Evolutionary conservation across 208 protist species (phyloP).

Genomic region (Trypanosoma congolense): DNA sequence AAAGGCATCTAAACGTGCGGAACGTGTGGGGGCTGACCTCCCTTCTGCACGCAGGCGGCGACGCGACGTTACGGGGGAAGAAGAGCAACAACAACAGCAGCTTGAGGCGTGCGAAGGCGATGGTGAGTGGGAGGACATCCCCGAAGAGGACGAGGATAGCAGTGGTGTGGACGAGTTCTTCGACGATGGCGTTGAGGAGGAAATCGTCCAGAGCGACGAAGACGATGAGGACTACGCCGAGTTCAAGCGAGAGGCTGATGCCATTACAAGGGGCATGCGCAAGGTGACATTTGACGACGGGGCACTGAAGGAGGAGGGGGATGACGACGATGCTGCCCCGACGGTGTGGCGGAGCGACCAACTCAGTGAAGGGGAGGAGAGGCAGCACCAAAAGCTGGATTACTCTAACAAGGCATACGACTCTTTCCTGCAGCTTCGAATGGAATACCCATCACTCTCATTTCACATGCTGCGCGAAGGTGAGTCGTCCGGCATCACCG

Average conservation of each 20-base stretch:
- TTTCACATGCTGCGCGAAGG: constrained; percentile 76
- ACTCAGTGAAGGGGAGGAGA: constrained; percentile 11
- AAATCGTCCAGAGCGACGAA: constrained; percentile 50
- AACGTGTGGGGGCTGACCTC: constrained; percentile 29
- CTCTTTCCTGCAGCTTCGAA: constrained; percentile 86
- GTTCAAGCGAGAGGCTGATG: constrained; percentile 59
- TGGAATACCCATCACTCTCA: constrained; percentile 85
- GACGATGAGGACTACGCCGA: constrained; percentile 70
- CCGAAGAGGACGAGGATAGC: constrained; percentile 32
- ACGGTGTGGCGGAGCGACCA: constrained; percentile 48
- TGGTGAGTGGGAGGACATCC: constrained; percentile 28
- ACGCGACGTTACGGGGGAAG: constrained; percentile 30
- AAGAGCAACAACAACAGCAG: constrained; percentile 11
- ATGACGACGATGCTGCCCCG: constrained; percentile 17
- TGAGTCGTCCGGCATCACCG: constrained; percentile 36
- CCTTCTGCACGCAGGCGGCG: constrained; percentile 20
- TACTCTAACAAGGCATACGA: constrained; percentile 89
- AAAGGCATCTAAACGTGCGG: constrained; percentile 34
- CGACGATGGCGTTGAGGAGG: constrained; percentile 44
- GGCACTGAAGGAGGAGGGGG: constrained; percentile 20
- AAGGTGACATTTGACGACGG: constrained; percentile 50
- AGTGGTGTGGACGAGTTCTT: constrained; percentile 33
- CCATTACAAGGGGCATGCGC: constrained; percentile 34
- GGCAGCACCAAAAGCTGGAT: constrained; percentile 32
- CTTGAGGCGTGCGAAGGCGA: constrained; percentile 19